Evolutionary conservation across 192 early-diverging fungal species (phyloP).

Genomic region (Linderina pennispora): DNA sequence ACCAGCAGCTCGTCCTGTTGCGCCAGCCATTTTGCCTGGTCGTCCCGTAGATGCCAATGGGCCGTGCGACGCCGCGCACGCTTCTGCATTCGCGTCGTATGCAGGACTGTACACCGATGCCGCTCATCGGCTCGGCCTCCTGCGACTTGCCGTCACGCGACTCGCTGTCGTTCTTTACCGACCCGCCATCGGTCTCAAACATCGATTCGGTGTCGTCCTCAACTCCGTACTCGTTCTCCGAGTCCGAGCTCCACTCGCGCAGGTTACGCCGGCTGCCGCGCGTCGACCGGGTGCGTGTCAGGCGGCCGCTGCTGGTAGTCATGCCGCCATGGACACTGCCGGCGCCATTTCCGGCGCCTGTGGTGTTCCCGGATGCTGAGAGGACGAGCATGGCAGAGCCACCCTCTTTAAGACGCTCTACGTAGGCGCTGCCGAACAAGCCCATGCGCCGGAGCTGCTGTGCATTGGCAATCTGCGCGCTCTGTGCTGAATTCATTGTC

Average conservation of each 20-base stretch:
- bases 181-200: conserved; percentile 36
- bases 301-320: conserved; percentile 1
- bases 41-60: conserved; percentile 44
- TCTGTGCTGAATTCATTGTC: too few species aligned
- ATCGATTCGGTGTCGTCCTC: conserved; percentile 38
- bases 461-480: conserved; percentile 1
- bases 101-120: conserved; percentile 31
- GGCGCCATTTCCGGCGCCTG: background rate
- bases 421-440: conserved; percentile 32
- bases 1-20: conserved; percentile 71
- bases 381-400: conserved; percentile 42
- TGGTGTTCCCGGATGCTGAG: conserved; percentile 18
- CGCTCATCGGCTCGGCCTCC: conserved; percentile 31
- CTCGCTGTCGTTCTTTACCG: conserved; percentile 37
- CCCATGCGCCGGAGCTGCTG: conserved; percentile 23
- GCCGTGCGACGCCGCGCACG: conserved; percentile 38
- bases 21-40: conserved; percentile 48
- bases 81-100: conserved; percentile 23
- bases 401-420: conserved; percentile 44
- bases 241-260: conserved; percentile 46
- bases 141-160: conserved; percentile 11
- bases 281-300: conserved; percentile 29
- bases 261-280: conserved; percentile 41
- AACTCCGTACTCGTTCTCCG: conserved; percentile 32
- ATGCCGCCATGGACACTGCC: conserved; percentile 11